Percentiles rank a stretch among this genome's conserved stretches.
Evolutionary conservation across 2,329 filamentous ascomycete genomes (phyloP).

Genomic region (Truncatella angustata): DNA sequence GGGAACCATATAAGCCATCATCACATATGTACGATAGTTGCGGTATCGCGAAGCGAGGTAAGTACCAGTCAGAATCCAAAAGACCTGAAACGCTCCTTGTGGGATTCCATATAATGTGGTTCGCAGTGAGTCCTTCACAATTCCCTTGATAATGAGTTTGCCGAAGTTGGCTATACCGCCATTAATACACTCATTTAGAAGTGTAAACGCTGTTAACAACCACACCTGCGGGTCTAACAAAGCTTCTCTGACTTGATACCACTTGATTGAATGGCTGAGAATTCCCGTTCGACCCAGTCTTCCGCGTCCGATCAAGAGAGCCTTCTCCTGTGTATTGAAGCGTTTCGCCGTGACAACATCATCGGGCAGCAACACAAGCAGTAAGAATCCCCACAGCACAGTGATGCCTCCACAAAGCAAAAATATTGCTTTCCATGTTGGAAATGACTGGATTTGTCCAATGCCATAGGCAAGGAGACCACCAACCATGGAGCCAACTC

Average conservation of each 20-base stretch:
- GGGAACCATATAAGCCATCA: conserved; percentile 49
- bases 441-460: conserved; percentile 37
- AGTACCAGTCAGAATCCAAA: conserved; percentile 52
- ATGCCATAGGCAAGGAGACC: conserved; percentile 36
- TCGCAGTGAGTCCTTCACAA: conserved; percentile 39
- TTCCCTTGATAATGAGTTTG: conserved; percentile 53
- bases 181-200: conserved; percentile 53
- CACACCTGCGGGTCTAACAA: conserved; percentile 42
- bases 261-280: conserved; percentile 45
- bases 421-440: conserved; percentile 44
- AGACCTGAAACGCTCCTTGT: conserved; percentile 49
- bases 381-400: conserved; percentile 37
- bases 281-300: conserved; percentile 39
- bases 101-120: conserved; percentile 55
- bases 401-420: conserved; percentile 43
- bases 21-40: conserved; percentile 50
- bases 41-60: conserved; percentile 49
- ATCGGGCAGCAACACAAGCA: conserved; percentile 41
- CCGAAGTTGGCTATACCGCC: conserved; percentile 54
- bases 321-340: conserved; percentile 42
- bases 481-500: conserved; percentile 35
- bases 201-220: conserved; percentile 41
- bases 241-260: conserved; percentile 46
- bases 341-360: conserved; percentile 38
- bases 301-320: conserved; percentile 37